Base-by-base conservation (phyloP, 2,329 filamentous ascomycete species). In the Fusarium penzigii region DNA sequence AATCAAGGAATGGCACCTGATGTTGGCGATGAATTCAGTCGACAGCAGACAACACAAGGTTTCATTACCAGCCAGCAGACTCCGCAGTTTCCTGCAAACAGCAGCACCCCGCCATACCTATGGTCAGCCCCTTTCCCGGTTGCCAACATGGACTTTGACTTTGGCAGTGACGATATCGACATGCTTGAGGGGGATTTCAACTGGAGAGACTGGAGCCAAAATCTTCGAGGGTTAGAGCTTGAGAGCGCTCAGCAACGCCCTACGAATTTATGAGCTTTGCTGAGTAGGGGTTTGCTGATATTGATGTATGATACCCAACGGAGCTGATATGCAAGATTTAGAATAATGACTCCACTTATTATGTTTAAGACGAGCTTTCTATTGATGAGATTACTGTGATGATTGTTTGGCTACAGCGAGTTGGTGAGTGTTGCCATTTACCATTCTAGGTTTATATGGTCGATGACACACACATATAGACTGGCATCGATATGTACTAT, bases 201-300 rank as follows among this genome's bases (percentile, higher is more conserved):
- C 56, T 80, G 78, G 78, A 73, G 78, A 44, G 73, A 74, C 49
- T 80, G 77, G 74, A 75, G 73, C 51, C 71, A 76, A 49, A 75
- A 63, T 56, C 69, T 76, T 41, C 68, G 68, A 29, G 72, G 71
- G 0, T 52, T 75, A 49, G 73, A 73, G 61, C 69, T 71, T 61
- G 68, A 64, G 44, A 62, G 57, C 29, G 55, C 56, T 1, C 32
- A 36, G 13, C 62, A 64, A 39, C 46, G 57, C 6, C 60, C 48
- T 5, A 57, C 62, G 39, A 51, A 52, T 29, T 66, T 65, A 64
- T 65, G 46, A 56, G 12, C 40, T 17, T n/a, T 45, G n/a, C 13
- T 29, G 29, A n/a, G 32, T 14, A 12, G 17, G n/a, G 52, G 48
- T 42, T 56, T 53, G 10, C 7, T 25, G 39, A 41, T 51, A 32